Evolutionary conservation across 208 protist species (phyloP).

Genomic region (Leishmania gerbilli): DNA sequence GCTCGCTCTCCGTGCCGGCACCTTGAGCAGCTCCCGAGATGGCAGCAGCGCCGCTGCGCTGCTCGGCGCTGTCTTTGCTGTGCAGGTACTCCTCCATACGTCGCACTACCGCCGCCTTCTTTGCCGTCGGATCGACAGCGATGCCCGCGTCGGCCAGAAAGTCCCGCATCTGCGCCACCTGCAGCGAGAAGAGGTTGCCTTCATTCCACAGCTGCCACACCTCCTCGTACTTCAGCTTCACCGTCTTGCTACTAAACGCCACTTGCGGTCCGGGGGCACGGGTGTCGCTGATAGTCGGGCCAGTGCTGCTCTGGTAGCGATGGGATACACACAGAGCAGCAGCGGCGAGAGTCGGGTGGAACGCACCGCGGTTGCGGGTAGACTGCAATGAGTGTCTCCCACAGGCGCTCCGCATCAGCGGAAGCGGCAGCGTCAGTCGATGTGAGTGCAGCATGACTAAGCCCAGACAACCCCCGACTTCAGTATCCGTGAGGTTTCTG

Average conservation of each 20-base stretch:
- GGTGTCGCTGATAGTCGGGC: background rate
- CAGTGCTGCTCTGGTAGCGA: slow-evolving; percentile 20
- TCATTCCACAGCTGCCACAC: slow-evolving; percentile 92
- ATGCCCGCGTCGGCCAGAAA: slow-evolving; percentile 59
- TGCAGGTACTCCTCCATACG: slow-evolving; percentile 87
- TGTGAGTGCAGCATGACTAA: slow-evolving; percentile 4
- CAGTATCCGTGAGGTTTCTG: background rate
- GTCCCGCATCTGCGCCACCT: slow-evolving; percentile 71
- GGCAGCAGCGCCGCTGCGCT: slow-evolving; percentile 1
- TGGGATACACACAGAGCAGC: background rate
- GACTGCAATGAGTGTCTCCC: background rate
- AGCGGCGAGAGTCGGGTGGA: background rate
- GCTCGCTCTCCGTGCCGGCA: slow-evolving; percentile 19
- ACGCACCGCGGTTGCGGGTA: background rate
- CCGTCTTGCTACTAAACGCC: slow-evolving; percentile 3
- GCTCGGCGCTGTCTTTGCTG: slow-evolving; percentile 22
- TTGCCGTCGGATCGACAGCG: slow-evolving; percentile 22
- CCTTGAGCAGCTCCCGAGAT: slow-evolving; percentile 1
- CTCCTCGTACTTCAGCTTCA: slow-evolving; percentile 53
- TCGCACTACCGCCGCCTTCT: slow-evolving; percentile 84
- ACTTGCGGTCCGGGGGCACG: background rate
- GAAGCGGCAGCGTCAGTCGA: background rate
- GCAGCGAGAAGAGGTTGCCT: slow-evolving; percentile 91
- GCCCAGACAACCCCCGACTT: background rate
- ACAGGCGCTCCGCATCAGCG: background rate